A percentile compares a stretch with the other conserved stretches of the same genome.
Conservation (phyloP, 805 yeast genomes). For the Wickerhamiella cacticola region DNA sequence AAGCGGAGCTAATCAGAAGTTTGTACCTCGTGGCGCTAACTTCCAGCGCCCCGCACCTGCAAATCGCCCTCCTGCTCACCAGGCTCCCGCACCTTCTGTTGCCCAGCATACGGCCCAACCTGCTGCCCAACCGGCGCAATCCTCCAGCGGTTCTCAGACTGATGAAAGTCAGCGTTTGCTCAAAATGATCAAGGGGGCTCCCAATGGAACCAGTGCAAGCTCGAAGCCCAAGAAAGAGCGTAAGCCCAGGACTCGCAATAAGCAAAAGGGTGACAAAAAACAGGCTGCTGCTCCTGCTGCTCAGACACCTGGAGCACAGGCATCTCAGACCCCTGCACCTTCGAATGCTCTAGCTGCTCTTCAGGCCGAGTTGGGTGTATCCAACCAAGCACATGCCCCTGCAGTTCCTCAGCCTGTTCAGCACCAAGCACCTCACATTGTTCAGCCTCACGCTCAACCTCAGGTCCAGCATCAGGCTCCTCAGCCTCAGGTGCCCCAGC, state of each 20-base stretch:
- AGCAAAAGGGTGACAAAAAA: background rate
- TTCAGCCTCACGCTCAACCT: background rate
- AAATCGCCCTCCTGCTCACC: background rate
- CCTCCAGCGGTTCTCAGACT: background rate
- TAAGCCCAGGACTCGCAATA: background rate
- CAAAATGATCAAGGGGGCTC: background rate
- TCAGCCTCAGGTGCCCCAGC: slow-evolving; percentile 6
- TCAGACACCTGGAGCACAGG: background rate
- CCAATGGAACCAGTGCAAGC: background rate
- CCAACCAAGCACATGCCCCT: background rate
- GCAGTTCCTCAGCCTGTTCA: background rate
- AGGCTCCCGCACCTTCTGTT: background rate
- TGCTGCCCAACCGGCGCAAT: background rate
- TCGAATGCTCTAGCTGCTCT: background rate
- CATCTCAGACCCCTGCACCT: background rate
- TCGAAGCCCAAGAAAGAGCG: background rate
- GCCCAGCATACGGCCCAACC: background rate
- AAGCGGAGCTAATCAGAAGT: background rate
- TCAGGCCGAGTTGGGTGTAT: background rate
- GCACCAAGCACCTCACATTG: background rate
- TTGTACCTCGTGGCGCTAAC: background rate
- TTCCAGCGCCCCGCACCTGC: background rate
- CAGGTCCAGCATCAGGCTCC: slow-evolving; percentile 13
- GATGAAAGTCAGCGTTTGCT: background rate
- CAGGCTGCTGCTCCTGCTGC: background rate